phyloP scores from a whole-genome alignment of 148 eudicot species.

The Diospyros lotus region DNA sequence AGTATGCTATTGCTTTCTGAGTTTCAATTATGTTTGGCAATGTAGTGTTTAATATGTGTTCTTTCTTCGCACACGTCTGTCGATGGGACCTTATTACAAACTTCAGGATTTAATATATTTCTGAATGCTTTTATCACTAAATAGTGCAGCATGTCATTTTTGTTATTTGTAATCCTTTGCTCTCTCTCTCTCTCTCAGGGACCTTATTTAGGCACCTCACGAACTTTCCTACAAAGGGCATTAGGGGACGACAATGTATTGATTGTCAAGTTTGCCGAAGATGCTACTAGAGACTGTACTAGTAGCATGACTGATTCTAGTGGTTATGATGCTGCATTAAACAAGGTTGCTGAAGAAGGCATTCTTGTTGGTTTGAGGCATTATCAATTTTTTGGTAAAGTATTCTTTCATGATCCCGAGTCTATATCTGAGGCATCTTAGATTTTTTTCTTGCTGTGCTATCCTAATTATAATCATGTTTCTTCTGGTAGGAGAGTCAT shows the following conservation, averaged over 20 bases:
- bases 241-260: conserved; percentile 73
- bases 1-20: too few species aligned
- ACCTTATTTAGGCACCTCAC: conserved; percentile 45
- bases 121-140: too few species aligned
- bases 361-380: conserved; percentile 53
- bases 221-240: conserved; percentile 60
- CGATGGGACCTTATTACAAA: too few species aligned
- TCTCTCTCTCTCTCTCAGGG: conserved; percentile 33
- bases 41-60: too few species aligned
- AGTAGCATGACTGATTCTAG: conserved; percentile 8
- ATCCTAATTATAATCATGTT: not conserved
- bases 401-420: not conserved
- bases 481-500: not conserved
- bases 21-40: too few species aligned
- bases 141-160: too few species aligned
- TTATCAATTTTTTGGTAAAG: conserved; percentile 60
- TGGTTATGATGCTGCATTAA: conserved; percentile 15
- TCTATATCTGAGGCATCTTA: not conserved
- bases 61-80: too few species aligned
- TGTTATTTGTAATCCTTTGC: too few species aligned
- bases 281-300: conserved; percentile 6
- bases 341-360: conserved; percentile 44
- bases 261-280: conserved; percentile 50
- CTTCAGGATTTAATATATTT: too few species aligned
- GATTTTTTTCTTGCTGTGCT: not conserved